phyloP scores from a whole-genome alignment of 345 rosid genomes.

The Gossypium bickii region DNA sequence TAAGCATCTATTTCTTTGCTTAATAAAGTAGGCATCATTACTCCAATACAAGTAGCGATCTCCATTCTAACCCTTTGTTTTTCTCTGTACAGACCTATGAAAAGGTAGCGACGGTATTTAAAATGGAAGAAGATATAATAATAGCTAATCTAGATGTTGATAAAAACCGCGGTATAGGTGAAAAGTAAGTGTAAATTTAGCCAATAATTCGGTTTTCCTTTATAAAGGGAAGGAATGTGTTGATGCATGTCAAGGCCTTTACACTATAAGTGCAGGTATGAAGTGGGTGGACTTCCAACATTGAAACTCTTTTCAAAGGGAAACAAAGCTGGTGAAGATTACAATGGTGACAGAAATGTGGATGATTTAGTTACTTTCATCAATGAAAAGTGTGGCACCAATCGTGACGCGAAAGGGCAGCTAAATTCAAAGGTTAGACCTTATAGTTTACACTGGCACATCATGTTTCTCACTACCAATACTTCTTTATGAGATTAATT shows the following conservation, averaged over 20 bases:
- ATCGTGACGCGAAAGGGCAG: constrained; percentile 83
- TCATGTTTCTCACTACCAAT: neutral
- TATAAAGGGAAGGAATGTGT: neutral
- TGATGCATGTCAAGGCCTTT: neutral
- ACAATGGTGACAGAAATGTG: constrained; percentile 81
- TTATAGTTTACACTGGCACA: neutral
- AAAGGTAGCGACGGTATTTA: constrained; percentile 84
- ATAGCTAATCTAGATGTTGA: constrained; percentile 95
- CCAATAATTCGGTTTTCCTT: neutral
- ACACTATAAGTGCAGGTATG: constrained; percentile 46
- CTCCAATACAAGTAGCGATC: neutral
- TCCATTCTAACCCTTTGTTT: neutral
- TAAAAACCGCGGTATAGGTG: constrained; percentile 62
- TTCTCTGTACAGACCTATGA: constrained; percentile 60
- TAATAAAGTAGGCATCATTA: neutral
- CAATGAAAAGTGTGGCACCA: constrained; percentile 76
- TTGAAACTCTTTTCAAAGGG: constrained; percentile 84
- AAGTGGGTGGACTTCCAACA: constrained; percentile 90
- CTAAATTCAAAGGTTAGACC: constrained; percentile 62
- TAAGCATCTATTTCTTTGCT: constrained; percentile 33
- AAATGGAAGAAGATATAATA: constrained; percentile 70
- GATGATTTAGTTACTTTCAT: constrained; percentile 83
- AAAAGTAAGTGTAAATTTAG: constrained; percentile 51
- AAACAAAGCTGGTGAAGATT: constrained; percentile 93
- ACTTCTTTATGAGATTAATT: neutral